A percentile compares a stretch with the other conserved stretches of the same genome.
Evolutionary conservation across 2,329 filamentous ascomycete species (phyloP).

Genomic region (Diaporthe citriasiana): DNA sequence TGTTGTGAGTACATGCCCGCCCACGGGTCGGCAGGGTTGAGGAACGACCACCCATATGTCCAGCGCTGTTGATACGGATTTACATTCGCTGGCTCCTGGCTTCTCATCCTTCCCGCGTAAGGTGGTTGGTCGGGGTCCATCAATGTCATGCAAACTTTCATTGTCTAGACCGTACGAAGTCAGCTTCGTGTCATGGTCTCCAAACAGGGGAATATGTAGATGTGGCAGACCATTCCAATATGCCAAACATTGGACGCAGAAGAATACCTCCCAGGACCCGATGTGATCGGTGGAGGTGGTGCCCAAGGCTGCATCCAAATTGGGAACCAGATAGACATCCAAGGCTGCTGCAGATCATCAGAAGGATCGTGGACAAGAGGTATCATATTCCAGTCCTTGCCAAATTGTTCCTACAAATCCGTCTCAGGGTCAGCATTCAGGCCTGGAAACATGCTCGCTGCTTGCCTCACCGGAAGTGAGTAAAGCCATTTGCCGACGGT

Average conservation of each 20-base stretch:
- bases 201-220: no score
- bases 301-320: conserved; percentile 21
- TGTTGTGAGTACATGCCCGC: background rate
- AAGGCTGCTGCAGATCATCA: background rate
- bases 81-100: background rate
- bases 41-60: conserved; percentile 12
- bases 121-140: background rate
- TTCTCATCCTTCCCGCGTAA: background rate
- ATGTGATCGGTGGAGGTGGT: conserved; percentile 9
- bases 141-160: conserved; percentile 26
- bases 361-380: background rate
- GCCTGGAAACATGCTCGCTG: no score
- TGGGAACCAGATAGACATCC: background rate
- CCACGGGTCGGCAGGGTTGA: conserved; percentile 4
- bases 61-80: conserved; percentile 15
- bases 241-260: conserved; percentile 36
- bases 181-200: background rate
- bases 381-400: conserved; percentile 22
- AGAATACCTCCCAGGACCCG: conserved; percentile 11
- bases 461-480: background rate
- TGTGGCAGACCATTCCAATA: conserved; percentile 23
- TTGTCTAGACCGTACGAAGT: background rate
- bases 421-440: background rate
- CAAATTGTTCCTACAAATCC: conserved; percentile 21
- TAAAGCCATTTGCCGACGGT: background rate